A percentile compares a stretch with the other conserved stretches of the same genome.
phyloP scores from a whole-genome alignment of 2,329 filamentous ascomycete genomes.

The Fusarium sterilihyphosum region DNA sequence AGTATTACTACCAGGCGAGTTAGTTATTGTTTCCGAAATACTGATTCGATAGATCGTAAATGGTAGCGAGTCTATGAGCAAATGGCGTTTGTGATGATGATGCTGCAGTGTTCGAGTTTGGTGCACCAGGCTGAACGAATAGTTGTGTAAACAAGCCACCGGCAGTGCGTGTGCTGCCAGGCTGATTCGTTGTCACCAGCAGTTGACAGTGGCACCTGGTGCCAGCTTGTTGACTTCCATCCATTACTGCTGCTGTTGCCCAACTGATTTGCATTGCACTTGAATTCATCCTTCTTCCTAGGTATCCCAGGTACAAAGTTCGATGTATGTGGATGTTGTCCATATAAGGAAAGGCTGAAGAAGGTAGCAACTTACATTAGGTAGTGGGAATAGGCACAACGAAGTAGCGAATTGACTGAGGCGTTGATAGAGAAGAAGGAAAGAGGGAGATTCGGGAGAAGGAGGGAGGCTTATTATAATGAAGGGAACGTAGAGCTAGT shows the following conservation, averaged over 20 bases:
- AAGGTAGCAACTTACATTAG: constrained; percentile 34
- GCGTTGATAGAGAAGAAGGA: constrained; percentile 35
- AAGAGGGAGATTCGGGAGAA: constrained; percentile 9
- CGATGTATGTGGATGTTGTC: neutral
- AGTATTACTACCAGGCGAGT: constrained; percentile 37
- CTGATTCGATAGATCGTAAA: constrained; percentile 8
- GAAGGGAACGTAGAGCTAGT: constrained; percentile 27
- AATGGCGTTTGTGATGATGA: neutral
- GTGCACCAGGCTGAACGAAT: neutral
- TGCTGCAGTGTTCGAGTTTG: constrained; percentile 6
- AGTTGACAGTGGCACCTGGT: neutral
- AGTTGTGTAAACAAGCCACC: neutral
- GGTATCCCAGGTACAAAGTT: neutral
- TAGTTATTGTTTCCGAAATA: constrained; percentile 4
- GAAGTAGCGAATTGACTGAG: constrained; percentile 36
- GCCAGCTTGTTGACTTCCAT: neutral
- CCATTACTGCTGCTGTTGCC: neutral
- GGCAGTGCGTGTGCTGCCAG: neutral
- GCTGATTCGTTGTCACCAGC: neutral
- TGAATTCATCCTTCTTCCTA: neutral
- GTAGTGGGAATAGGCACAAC: constrained; percentile 31
- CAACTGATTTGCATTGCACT: neutral
- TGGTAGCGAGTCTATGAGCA: neutral
- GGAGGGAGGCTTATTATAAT: constrained; percentile 40
- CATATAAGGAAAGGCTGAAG: neutral